phyloP scores from a whole-genome alignment of 768 basidiomycete genomes.

The Exsudoporus frostii region DNA sequence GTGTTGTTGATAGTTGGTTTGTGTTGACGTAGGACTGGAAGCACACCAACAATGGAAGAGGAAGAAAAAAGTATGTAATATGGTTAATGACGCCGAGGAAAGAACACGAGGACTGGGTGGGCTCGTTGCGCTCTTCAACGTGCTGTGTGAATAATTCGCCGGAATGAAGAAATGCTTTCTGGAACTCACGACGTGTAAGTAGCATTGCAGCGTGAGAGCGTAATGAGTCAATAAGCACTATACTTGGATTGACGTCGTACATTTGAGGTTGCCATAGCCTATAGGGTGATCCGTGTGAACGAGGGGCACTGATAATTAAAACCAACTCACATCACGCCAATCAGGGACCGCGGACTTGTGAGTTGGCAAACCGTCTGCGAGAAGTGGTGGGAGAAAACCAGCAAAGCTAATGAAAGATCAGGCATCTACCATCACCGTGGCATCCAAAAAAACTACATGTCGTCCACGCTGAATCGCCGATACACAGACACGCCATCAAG shows the following conservation, averaged over 20 bases:
- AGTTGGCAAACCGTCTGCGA: slow-evolving; percentile 27
- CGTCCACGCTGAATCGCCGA: slow-evolving; percentile 26
- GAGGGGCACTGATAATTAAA: neutral
- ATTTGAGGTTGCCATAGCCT: too few relatives aligned
- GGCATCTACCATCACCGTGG: slow-evolving; percentile 20
- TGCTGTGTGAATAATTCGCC: neutral
- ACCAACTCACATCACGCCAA: slow-evolving; percentile 34
- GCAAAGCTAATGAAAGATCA: slow-evolving; percentile 35
- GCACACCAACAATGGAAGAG: slow-evolving; percentile 42
- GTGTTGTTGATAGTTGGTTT: slow-evolving; percentile 32
- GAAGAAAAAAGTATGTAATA: slow-evolving; percentile 49
- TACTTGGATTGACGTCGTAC: slow-evolving; percentile 16
- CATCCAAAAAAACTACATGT: neutral
- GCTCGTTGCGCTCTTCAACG: slow-evolving; percentile 49
- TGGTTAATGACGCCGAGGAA: slow-evolving; percentile 49
- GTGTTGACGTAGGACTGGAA: slow-evolving; percentile 37
- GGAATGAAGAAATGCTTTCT: neutral
- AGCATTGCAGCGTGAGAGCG: slow-evolving; percentile 32
- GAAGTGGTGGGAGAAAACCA: slow-evolving; percentile 38
- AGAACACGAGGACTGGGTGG: slow-evolving; percentile 54
- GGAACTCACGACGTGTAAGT: slow-evolving; percentile 52
- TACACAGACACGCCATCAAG: slow-evolving; percentile 59
- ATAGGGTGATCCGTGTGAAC: neutral
- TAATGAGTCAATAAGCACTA: slow-evolving; percentile 43
- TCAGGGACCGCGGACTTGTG: slow-evolving; percentile 31